Evolutionary conservation across 164 flowering plant species (phyloP), one percentile per base, ranked within the genome.

Genomic region (Nymphaea colorata): DNA sequence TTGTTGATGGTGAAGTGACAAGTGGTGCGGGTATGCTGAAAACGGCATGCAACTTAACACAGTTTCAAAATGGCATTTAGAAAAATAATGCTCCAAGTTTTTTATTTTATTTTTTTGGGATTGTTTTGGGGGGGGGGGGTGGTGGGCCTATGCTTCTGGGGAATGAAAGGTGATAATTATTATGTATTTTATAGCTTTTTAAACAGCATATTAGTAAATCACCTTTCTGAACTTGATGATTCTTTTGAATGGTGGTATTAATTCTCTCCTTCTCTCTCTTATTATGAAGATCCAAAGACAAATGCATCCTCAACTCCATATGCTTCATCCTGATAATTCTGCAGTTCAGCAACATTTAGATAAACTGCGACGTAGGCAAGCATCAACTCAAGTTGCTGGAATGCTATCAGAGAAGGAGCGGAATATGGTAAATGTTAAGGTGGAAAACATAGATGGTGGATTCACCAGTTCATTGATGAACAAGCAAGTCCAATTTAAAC

Each of bases 231-330:
- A 25, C 36, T 25, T 25, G 36, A 25, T 25, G 36, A 0, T 25
- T 25, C 36, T 25, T 25, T 25, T 25, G 36, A 25, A 25, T 25
- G 36, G 36, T 25, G 36, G 36, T 25, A 25, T 25, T 25, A 25
- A 25, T 61, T 61, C 64, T 41, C 16, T 55, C 64, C 14, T 41
- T 61, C 42, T 11, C 3, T 12, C 42, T 41, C 10, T 41, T 17
- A 55, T 55, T 55, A 55, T 55, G 16, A 55, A 89, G 92, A 75
- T 89, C 4, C 81, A 80, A 60, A 82, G 93, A 68, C 93, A 85
- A 69, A 79, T 84, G 83, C 84, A 78, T 76, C 83, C 85, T 4
- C 96, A 87, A 75, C 81, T 90, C 88, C 97, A 87, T 79, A 77
- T 89, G 83, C 69, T 74, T 71, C 83, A 78, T 64, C 69, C 89